phyloP scores from a whole-genome alignment of 495 filamentous ascomycete genomes.

The Margaritispora aquatica region DNA sequence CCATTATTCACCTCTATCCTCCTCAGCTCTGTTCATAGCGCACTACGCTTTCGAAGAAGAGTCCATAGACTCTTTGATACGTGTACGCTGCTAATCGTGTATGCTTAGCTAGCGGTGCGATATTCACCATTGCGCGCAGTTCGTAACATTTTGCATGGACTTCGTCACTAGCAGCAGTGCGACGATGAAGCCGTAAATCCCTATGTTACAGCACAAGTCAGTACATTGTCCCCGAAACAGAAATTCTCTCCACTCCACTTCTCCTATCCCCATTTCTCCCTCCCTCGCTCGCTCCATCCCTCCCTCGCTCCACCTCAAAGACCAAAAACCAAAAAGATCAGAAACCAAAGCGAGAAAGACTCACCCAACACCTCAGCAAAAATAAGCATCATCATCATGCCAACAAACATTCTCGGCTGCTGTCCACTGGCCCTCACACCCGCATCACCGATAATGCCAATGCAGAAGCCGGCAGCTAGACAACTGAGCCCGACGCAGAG shows the following conservation, averaged over 20 bases:
- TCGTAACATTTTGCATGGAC: not conserved
- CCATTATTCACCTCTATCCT: too few species aligned
- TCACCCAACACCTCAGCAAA: slow-evolving; percentile 88
- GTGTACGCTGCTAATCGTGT: too few species aligned
- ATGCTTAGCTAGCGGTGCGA: too few species aligned
- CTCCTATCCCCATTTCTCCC: too few species aligned
- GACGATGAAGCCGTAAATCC: slow-evolving; percentile 18
- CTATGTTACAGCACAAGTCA: not conserved
- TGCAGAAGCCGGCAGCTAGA: slow-evolving; percentile 82
- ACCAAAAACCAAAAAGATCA: too few species aligned
- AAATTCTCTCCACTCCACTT: too few species aligned
- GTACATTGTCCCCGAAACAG: not conserved
- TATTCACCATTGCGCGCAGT: not conserved
- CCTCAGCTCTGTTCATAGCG: too few species aligned
- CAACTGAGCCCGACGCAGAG: slow-evolving; percentile 45
- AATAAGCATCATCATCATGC: slow-evolving; percentile 93
- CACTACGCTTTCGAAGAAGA: too few species aligned
- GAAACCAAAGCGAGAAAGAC: too few species aligned
- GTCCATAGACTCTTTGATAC: too few species aligned
- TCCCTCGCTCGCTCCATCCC: too few species aligned
- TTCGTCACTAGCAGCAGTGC: slow-evolving; percentile 9
- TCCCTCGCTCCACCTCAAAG: not conserved
- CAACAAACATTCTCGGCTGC: slow-evolving; percentile 84
- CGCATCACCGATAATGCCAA: slow-evolving; percentile 85
- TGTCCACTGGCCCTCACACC: slow-evolving; percentile 83